Evolutionary conservation across 2,329 filamentous ascomycete genomes (phyloP), one percentile per base, ranked within the genome.

Genomic region (Curvularia verruculosa): DNA sequence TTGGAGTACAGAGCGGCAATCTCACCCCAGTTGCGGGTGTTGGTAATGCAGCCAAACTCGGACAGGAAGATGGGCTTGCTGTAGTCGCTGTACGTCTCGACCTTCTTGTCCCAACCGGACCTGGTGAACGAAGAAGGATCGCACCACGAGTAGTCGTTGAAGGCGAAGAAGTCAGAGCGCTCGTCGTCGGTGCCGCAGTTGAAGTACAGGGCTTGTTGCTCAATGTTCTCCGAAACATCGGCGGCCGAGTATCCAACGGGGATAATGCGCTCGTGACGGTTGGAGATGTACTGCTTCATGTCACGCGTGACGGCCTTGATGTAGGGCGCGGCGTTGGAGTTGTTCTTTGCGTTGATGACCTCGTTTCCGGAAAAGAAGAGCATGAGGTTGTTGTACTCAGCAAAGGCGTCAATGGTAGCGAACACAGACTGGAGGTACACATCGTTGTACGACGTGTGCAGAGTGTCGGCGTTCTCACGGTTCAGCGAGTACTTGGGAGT

Each of bases 21-120:
- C 81, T 97, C 94, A 53, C 86, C 82, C 75, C 96, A 99, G 69
- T 89, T 82, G 67, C 94, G 92, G 56, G 82, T 85, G 83, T 91
- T 92, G 75, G 86, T 89, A 78, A 85, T 88, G 83, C 94, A 98
- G 60, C 94, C 94, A 76, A 90, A 98, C 78, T 98, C 95, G 46
- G 93, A 96, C 52, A 98, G 84, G 86, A 96, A 96, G 73, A 96
- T 68, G 45, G 75, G 75, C 54, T 71, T 71, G 63, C 68, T 70
- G 69, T 76, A 77, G 64, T 74, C 55, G 54, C 63, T 54, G 68
- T 76, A 76, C 5, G 65, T 67, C 64, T 72, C 59, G 61, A 77
- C 73, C 66, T 77, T 77, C 57, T 67, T 53, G 57, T 92, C 85
- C 92, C 92, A 97, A 67, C 91, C 91, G 24, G 92, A 89, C 49